Evolutionary conservation across 305 asterid species (phyloP).

Genomic region (Fraxinus velutina): DNA sequence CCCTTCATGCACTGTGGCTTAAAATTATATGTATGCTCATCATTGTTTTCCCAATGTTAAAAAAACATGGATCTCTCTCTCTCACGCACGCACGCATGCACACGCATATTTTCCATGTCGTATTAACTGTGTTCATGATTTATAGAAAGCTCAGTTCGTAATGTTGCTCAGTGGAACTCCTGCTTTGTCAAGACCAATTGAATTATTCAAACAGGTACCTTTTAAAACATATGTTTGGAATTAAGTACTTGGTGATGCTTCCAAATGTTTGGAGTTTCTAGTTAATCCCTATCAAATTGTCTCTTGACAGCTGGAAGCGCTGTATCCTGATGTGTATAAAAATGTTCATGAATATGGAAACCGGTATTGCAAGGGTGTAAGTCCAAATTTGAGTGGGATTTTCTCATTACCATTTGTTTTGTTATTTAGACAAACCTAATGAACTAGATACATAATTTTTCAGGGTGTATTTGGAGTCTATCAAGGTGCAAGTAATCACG

Average conservation of each 20-base stretch:
- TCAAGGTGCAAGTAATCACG: slow-evolving; percentile 98
- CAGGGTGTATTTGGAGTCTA: slow-evolving; percentile 86
- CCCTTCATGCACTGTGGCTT: background rate
- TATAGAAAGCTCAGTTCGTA: slow-evolving; percentile 74
- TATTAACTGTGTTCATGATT: slow-evolving; percentile 26
- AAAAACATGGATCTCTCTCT: slow-evolving; percentile 9
- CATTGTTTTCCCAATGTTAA: slow-evolving; percentile 4
- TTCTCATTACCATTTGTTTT: slow-evolving; percentile 10
- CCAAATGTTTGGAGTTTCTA: slow-evolving; percentile 20
- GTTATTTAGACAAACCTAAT: slow-evolving; percentile 15
- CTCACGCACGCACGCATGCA: background rate
- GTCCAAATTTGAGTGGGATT: slow-evolving; percentile 35
- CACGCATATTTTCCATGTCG: slow-evolving; percentile 12
- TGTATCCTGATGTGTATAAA: slow-evolving; percentile 81
- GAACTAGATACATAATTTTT: slow-evolving; percentile 16
- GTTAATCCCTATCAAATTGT: slow-evolving; percentile 20
- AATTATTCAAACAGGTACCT: slow-evolving; percentile 82
- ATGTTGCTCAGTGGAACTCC: slow-evolving; percentile 98
- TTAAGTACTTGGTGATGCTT: slow-evolving; percentile 14
- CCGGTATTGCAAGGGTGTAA: slow-evolving; percentile 99
- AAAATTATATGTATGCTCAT: slow-evolving; percentile 11
- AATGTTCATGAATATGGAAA: slow-evolving; percentile 83
- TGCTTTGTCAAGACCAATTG: slow-evolving; percentile 93
- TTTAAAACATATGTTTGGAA: background rate
- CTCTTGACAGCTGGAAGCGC: slow-evolving; percentile 75